Percentiles rank a stretch among this genome's conserved stretches.
Conservation (phyloP, 352 stramenopile genomes). For the Plasmopara viticola region DNA sequence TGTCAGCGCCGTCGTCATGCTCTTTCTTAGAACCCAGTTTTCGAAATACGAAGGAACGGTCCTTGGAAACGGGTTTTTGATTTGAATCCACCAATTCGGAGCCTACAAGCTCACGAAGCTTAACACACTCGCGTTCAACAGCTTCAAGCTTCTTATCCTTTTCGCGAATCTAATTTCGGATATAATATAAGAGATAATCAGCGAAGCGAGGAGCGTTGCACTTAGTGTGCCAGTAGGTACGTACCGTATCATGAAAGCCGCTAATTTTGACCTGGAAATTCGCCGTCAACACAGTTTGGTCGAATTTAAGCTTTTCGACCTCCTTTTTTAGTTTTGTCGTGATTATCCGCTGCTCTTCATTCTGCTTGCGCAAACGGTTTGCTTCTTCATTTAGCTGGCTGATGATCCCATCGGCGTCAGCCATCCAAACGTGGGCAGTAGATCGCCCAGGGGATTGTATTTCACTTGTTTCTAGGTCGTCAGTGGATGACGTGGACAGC, state of each 20-base stretch:
- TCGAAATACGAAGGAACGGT: conserved; percentile 57
- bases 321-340: conserved; percentile 57
- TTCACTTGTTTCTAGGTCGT: conserved; percentile 39
- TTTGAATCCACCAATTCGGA: conserved; percentile 24
- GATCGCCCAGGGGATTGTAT: conserved; percentile 47
- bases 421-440: conserved; percentile 76
- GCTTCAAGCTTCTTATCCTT: conserved; percentile 81
- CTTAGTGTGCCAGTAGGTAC: not conserved
- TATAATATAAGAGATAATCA: conserved; percentile 5
- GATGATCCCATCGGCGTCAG: conserved; percentile 80
- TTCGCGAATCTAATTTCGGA: conserved; percentile 45
- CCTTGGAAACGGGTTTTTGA: conserved; percentile 35
- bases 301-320: conserved; percentile 59
- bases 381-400: conserved; percentile 69
- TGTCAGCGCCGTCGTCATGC: conserved; percentile 35
- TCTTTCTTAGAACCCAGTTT: conserved; percentile 76
- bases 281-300: conserved; percentile 66
- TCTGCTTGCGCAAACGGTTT: conserved; percentile 63
- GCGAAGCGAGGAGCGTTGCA: not conserved
- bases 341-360: conserved; percentile 53
- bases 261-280: conserved; percentile 84
- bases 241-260: conserved; percentile 60
- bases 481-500: conserved; percentile 30
- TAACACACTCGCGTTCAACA: conserved; percentile 62
- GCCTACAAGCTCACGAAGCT: conserved; percentile 53